Evolutionary conservation across 2,329 filamentous ascomycete species (phyloP).

Genomic region (Neobulgaria alba): DNA sequence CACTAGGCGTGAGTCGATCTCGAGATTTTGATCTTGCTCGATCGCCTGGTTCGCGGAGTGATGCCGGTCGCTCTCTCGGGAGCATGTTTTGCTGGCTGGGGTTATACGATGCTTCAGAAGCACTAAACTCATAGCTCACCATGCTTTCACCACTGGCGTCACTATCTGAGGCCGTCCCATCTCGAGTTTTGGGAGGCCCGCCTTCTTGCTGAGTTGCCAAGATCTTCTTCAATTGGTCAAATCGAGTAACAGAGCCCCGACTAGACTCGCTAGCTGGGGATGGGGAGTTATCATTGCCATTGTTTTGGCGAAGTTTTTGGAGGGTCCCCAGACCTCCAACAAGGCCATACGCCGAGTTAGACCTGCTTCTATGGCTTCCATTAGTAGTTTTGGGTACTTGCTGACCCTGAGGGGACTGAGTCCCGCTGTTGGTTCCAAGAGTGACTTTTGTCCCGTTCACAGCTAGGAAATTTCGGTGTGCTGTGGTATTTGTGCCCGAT

Average conservation of each 20-base stretch:
- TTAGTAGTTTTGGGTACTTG: not conserved
- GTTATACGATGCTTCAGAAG: conserved; percentile 59
- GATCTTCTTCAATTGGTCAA: conserved; percentile 56
- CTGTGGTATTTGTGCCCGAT: conserved; percentile 43
- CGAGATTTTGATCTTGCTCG: conserved; percentile 25
- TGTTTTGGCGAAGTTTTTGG: conserved; percentile 44
- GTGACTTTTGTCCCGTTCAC: conserved; percentile 43
- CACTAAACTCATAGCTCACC: conserved; percentile 59
- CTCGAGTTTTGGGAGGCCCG: conserved; percentile 30
- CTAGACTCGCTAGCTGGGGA: conserved; percentile 33
- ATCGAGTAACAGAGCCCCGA: conserved; percentile 46
- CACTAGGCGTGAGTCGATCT: conserved; percentile 17
- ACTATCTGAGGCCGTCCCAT: conserved; percentile 38
- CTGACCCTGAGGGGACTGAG: conserved; percentile 37
- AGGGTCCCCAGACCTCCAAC: conserved; percentile 29
- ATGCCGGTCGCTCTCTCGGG: conserved; percentile 20
- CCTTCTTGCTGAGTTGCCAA: conserved; percentile 41
- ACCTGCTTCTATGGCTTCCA: conserved; percentile 16
- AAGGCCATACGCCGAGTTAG: conserved; percentile 26
- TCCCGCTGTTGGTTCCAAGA: conserved; percentile 31
- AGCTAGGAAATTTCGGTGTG: conserved; percentile 47
- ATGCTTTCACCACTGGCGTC: conserved; percentile 57
- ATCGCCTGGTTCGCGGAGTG: conserved; percentile 20
- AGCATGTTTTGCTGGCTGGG: conserved; percentile 16
- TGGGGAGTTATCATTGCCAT: conserved; percentile 35